phyloP scores from a whole-genome alignment of 106 monocot genomes.

The Dendrobium officinale region DNA sequence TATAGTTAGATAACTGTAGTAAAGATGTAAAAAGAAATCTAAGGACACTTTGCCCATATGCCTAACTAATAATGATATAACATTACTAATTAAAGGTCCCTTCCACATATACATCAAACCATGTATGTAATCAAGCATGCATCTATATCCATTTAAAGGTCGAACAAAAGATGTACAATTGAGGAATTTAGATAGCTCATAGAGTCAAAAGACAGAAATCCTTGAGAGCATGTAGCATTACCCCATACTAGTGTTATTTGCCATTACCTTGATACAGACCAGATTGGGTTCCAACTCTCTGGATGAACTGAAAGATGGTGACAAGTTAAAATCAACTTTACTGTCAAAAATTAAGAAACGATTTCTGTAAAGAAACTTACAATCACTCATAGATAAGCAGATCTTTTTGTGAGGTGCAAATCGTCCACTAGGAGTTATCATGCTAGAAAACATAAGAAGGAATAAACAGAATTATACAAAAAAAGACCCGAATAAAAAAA shows the following conservation, averaged over 20 bases:
- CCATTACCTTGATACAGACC: slow-evolving; percentile 91
- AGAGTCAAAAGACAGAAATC: neutral
- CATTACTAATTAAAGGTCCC: neutral
- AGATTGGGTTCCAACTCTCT: slow-evolving; percentile 98
- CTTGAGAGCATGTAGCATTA: neutral
- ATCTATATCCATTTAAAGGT: neutral
- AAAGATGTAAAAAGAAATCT: neutral
- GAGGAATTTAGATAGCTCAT: neutral
- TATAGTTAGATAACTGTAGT: slow-evolving; percentile 1
- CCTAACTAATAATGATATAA: neutral
- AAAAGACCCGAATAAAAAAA: neutral
- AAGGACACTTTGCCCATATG: neutral
- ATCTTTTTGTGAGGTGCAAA: slow-evolving; percentile 89
- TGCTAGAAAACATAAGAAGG: slow-evolving; percentile 37
- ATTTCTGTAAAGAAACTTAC: slow-evolving; percentile 35
- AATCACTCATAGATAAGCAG: slow-evolving; percentile 77
- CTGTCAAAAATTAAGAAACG: neutral
- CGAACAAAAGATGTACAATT: neutral
- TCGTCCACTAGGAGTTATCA: slow-evolving; percentile 95
- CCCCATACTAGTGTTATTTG: neutral
- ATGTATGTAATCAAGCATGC: no score
- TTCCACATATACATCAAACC: neutral
- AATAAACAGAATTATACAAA: slow-evolving; percentile 1
- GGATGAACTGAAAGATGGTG: slow-evolving; percentile 80
- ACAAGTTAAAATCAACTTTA: slow-evolving; percentile 13